Percentiles rank a stretch among this genome's conserved stretches.
phyloP scores from a whole-genome alignment of 441 rosid species.

The Daphne laureola region DNA sequence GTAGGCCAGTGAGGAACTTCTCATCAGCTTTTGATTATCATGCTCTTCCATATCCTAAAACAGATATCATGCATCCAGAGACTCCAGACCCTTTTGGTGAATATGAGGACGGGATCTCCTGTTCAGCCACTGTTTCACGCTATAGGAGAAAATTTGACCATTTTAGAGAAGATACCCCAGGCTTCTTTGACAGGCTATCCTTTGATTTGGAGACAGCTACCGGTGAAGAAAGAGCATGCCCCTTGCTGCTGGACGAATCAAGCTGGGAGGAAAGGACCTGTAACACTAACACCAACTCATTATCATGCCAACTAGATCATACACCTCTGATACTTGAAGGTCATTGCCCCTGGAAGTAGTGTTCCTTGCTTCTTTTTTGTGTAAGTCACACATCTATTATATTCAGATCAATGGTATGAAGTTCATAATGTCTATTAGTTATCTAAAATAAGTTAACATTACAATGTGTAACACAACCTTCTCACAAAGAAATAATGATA shows the following conservation, averaged over 20 bases:
- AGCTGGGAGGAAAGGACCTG: constrained; percentile 8
- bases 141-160: constrained; percentile 7
- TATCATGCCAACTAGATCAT: too few relatives aligned
- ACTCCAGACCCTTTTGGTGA: constrained; percentile 11
- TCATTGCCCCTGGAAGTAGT: too few relatives aligned
- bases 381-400: too few relatives aligned
- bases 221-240: constrained; percentile 10
- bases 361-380: too few relatives aligned
- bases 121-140: constrained; percentile 5
- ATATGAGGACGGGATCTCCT: constrained; percentile 6
- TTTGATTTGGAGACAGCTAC: constrained; percentile 13
- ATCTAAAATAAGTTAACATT: too few relatives aligned
- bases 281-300: too few relatives aligned
- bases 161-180: constrained; percentile 9
- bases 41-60: constrained; percentile 16
- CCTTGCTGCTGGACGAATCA: constrained; percentile 20
- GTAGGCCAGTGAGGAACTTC: constrained; percentile 10
- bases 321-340: too few relatives aligned
- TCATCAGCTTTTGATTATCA: constrained; percentile 6
- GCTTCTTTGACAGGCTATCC: constrained; percentile 17
- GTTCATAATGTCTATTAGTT: too few relatives aligned
- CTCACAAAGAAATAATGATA: too few relatives aligned
- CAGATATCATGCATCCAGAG: constrained; percentile 13
- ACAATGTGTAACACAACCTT: too few relatives aligned
- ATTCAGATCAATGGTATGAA: too few relatives aligned